phyloP scores from a whole-genome alignment of 768 basidiomycete species.

The Pholiota microspora region DNA sequence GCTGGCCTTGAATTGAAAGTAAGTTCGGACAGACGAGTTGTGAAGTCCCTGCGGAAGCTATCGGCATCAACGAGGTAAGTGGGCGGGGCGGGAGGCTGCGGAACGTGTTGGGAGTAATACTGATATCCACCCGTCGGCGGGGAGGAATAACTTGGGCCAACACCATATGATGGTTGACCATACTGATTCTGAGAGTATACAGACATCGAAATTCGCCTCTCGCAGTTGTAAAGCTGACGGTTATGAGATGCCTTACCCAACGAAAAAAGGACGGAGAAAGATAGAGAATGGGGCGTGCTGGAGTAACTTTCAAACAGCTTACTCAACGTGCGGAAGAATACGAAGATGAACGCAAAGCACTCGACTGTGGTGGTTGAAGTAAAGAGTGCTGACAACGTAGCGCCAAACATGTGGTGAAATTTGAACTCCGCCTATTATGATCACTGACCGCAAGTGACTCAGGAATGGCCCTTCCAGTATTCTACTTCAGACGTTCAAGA shows the following conservation, averaged over 20 bases:
- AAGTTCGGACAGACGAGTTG: conserved; percentile 70
- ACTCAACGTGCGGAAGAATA: conserved; percentile 46
- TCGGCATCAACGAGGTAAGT: conserved; percentile 29
- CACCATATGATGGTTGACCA: conserved; percentile 54
- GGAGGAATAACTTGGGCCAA: conserved; percentile 39
- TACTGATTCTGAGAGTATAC: conserved; percentile 64
- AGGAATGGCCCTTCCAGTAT: not conserved
- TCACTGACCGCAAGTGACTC: not conserved
- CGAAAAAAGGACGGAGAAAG: conserved; percentile 22
- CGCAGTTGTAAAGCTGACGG: conserved; percentile 12
- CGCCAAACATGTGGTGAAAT: conserved; percentile 22
- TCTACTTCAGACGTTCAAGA: not conserved
- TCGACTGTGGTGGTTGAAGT: conserved; percentile 37
- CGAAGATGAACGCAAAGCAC: conserved; percentile 30
- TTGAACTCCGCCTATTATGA: conserved; percentile 28
- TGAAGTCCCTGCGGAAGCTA: conserved; percentile 65
- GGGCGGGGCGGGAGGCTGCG: conserved; percentile 35
- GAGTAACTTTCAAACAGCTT: conserved; percentile 43
- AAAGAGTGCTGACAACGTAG: conserved; percentile 20
- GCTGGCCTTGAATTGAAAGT: conserved; percentile 94
- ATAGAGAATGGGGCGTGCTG: conserved; percentile 22
- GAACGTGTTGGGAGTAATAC: conserved; percentile 44
- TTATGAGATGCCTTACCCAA: conserved; percentile 19
- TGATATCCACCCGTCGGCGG: conserved; percentile 38
- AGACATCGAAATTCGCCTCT: conserved; percentile 40